phyloP scores from a whole-genome alignment of 2,329 filamentous ascomycete species.

The Aspergillus novofumigatus region DNA sequence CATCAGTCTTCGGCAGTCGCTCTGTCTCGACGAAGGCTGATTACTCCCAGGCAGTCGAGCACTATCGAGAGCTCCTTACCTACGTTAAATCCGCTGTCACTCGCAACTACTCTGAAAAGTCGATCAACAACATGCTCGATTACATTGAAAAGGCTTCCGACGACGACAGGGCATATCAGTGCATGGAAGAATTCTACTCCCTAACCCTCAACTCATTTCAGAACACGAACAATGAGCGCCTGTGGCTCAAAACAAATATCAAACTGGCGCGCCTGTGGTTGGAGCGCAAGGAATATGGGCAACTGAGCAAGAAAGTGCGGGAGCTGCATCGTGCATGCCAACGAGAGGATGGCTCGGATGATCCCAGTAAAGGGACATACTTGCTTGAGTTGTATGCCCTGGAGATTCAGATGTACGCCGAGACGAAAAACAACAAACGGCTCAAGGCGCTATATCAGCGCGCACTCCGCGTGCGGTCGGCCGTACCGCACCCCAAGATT shows the following conservation, averaged over 20 bases:
- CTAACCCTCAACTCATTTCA: constrained; percentile 92
- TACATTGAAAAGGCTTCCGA: constrained; percentile 91
- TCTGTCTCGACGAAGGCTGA: neutral
- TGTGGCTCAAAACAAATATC: constrained; percentile 98
- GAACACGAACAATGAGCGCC: constrained; percentile 91
- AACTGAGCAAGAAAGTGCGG: constrained; percentile 75
- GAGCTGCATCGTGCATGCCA: constrained; percentile 90
- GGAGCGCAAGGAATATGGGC: constrained; percentile 81
- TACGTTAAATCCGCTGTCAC: constrained; percentile 97
- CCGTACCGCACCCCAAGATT: constrained; percentile 95
- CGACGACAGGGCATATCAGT: constrained; percentile 65
- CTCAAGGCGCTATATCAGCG: constrained; percentile 89
- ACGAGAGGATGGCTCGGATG: constrained; percentile 71
- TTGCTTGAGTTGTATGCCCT: constrained; percentile 92
- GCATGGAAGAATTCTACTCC: constrained; percentile 94
- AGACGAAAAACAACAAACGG: constrained; percentile 95
- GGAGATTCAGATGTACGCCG: constrained; percentile 98
- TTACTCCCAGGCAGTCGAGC: constrained; percentile 67
- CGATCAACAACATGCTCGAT: constrained; percentile 98
- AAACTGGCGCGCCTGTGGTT: constrained; percentile 90
- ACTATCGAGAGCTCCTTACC: constrained; percentile 91
- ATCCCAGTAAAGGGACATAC: constrained; percentile 94
- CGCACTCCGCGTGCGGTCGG: constrained; percentile 88
- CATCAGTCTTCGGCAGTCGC: neutral
- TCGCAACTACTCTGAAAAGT: constrained; percentile 97